Conservation (phyloP, 2,329 filamentous ascomycete species). For the Aureobasidium mangrovei region DNA sequence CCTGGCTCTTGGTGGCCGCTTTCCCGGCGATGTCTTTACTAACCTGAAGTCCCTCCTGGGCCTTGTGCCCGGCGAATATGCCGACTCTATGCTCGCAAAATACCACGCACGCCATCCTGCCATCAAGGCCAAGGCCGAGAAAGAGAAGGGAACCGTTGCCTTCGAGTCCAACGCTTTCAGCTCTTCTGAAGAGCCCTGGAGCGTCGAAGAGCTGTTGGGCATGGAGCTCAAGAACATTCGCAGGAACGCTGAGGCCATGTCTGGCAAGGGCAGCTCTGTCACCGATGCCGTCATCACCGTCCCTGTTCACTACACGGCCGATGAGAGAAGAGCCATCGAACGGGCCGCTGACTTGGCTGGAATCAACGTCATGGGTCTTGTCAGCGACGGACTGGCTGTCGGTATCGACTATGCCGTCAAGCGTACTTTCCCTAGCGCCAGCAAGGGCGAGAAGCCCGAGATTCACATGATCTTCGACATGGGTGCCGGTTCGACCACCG, state of each 20-base stretch:
- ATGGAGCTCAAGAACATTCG: conserved; percentile 94
- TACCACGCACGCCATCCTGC: conserved; percentile 73
- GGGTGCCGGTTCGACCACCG: conserved; percentile 90
- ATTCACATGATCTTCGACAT: conserved; percentile 94
- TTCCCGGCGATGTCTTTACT: conserved; percentile 86
- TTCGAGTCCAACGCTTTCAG: conserved; percentile 72
- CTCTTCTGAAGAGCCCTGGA: conserved; percentile 53
- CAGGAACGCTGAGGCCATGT: conserved; percentile 75
- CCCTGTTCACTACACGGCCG: conserved; percentile 79
- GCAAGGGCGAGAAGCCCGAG: conserved; percentile 77
- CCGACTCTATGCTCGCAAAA: conserved; percentile 53
- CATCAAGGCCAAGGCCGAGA: conserved; percentile 55
- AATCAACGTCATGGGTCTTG: conserved; percentile 71
- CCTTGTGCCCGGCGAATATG: conserved; percentile 40
- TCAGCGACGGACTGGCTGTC: conserved; percentile 86
- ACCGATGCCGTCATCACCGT: conserved; percentile 82
- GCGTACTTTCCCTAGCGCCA: conserved; percentile 77
- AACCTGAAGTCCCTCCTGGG: conserved; percentile 91
- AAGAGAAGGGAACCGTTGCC: conserved; percentile 58
- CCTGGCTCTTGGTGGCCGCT: conserved; percentile 74
- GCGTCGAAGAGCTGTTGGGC: conserved; percentile 86
- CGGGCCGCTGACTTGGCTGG: conserved; percentile 81
- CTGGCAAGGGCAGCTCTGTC: conserved; percentile 64
- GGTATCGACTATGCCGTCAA: conserved; percentile 91
- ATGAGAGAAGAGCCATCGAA: conserved; percentile 81